These are phyloP conservation scores for Candida insectalens DNA, from an alignment of 805 yeast genomes.

Conservation along the genomic window DNA sequence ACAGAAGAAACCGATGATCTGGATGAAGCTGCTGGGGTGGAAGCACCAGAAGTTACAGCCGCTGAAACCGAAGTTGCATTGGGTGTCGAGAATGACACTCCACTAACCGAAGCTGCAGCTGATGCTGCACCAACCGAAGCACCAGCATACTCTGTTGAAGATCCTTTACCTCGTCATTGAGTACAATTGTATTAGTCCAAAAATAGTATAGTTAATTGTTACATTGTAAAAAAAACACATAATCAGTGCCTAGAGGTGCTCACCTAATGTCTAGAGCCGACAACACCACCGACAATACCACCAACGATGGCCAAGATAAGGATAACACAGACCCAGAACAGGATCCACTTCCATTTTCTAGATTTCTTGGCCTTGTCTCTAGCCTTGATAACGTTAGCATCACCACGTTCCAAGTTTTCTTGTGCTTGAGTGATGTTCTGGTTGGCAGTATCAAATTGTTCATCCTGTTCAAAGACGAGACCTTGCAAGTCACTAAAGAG, in stretches of 20 bases:
- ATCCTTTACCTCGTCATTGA: too few relatives aligned
- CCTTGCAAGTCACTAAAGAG: constrained; percentile 94
- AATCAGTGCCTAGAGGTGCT: too few relatives aligned
- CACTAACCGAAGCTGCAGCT: background rate
- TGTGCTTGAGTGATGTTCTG: constrained; percentile 77
- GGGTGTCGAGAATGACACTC: too few relatives aligned
- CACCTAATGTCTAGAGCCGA: background rate
- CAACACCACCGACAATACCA: constrained; percentile 27
- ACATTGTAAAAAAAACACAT: too few relatives aligned
- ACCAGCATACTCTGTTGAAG: too few relatives aligned
- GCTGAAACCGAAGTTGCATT: too few relatives aligned
- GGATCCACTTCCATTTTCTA: constrained; percentile 85
- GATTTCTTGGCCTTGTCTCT: constrained; percentile 81
- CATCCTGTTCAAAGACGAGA: constrained; percentile 92
- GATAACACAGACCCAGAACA: constrained; percentile 55
- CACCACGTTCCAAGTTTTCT: constrained; percentile 86
- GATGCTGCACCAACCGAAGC: background rate
- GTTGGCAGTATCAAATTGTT: constrained; percentile 72
- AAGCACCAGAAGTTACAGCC: too few relatives aligned
- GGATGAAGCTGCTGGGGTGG: background rate
- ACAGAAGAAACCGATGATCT: too few relatives aligned
- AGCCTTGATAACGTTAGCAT: constrained; percentile 88
- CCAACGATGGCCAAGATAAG: constrained; percentile 65
- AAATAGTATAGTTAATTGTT: too few relatives aligned
- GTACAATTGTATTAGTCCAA: too few relatives aligned